Percentiles rank a stretch among this genome's conserved stretches.
phyloP scores from a whole-genome alignment of 305 asterid species.

The Fraxinus floribunda region DNA sequence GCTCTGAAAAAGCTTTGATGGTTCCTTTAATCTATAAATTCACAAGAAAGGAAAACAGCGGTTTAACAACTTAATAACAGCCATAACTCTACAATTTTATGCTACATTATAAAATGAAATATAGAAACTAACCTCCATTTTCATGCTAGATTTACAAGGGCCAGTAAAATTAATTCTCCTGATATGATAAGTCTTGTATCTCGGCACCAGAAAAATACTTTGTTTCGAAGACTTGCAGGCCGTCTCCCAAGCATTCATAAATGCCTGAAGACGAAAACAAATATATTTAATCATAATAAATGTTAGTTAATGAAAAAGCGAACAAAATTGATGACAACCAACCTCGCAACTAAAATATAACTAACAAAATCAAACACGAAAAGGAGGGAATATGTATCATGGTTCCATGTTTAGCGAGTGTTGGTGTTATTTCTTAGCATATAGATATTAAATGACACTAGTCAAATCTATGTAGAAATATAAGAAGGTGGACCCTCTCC shows the following conservation, averaged over 20 bases:
- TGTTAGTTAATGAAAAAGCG: background rate
- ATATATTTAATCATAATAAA: background rate
- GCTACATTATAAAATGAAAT: constrained; percentile 25
- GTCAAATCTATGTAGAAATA: background rate
- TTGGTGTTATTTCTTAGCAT: background rate
- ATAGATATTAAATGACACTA: background rate
- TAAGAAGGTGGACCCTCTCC: background rate
- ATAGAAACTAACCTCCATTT: background rate
- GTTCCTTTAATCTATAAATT: constrained; percentile 60
- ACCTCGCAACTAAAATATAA: constrained; percentile 15
- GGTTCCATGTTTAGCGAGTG: background rate
- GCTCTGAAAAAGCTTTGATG: constrained; percentile 52
- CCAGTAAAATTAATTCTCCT: background rate
- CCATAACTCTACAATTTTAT: background rate
- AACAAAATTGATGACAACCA: constrained; percentile 4
- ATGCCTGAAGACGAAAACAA: constrained; percentile 41
- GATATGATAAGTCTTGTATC: background rate
- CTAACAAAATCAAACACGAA: background rate
- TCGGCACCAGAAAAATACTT: background rate
- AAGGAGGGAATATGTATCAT: background rate
- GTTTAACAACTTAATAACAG: background rate
- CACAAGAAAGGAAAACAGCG: background rate
- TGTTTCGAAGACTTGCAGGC: background rate
- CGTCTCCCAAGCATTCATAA: background rate
- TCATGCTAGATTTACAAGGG: constrained; percentile 1